Base-by-base conservation (phyloP, 495 filamentous ascomycete genomes). In the Penicillium crystallinum region DNA sequence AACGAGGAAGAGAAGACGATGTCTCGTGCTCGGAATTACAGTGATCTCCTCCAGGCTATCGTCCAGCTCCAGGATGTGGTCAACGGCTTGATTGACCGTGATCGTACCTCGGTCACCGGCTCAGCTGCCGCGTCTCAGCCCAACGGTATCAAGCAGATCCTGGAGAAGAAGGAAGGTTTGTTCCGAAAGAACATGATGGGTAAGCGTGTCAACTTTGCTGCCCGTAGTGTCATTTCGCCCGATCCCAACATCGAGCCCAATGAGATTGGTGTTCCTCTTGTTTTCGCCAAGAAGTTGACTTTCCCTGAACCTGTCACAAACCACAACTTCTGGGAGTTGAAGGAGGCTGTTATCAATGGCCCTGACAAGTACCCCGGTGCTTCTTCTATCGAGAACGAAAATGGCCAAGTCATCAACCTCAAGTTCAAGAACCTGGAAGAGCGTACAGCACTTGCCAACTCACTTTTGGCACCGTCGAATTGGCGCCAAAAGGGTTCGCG, bases 171-270 rank as follows among this genome's bases (percentile, higher is more conserved):
- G 70, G 95, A 99, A 63, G 95, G 95, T 40, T 73, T 99, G 41
- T 97, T 99, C 77, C 79, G 95, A 58, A 97, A 92, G 79, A 95
- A 99, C 74, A 97, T 99, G 92, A 99, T 99, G 95, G 95, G 95
- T 41, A 99, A 99, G 75, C 88, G 95, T 73, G 95, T 99, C 68
- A 97, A 99, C 70, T 97, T 91, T 66, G 95, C 95, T 49, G 95
- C 95, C 46, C 87, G 95, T 66, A 93, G 86, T 77, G 95, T 99
- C 59, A 99, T 99, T 55, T 97, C 92, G 25, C 93, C 95, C 2
- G 95, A 99, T 67, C 95, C 95, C 4, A 97, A 96, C 61, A 93
- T 99, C 61, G 95, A 99, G 70, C 97, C 92, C 15, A 95, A 92
- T 59, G 95, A 99, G 70, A 97, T 99, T 51, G 95, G 95, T 67